Evolutionary conservation across 148 eudicot species (phyloP), one percentile per base, ranked within the genome.

Genomic region (Heliosperma pusillum): DNA sequence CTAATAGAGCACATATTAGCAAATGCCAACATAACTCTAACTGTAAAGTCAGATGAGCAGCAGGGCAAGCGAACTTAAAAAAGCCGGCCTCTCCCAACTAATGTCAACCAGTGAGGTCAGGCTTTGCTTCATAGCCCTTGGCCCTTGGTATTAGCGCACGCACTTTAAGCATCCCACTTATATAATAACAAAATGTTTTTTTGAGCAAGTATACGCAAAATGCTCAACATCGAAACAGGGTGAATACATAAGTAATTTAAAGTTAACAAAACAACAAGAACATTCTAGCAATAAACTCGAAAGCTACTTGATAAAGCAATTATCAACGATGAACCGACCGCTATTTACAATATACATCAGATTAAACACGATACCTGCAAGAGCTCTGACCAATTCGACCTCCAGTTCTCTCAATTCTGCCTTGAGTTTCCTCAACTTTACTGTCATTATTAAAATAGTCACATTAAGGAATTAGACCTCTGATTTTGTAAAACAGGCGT

Each of bases 351-450:
- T 0, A 58, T 17, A 59, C 47, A 6, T 25, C 8, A 4, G 29
- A 45, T 57, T 19, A 69, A 21, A 53, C 76, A 40, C 59, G n/a
- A 26, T 86, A 93, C 98, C 95, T 83, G 97, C 80, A 69, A 94
- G 83, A 62, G 89, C 88, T 78, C 86, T 88, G 77, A 91, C 93
- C 78, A 91, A 76, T 66, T 86, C 84, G 81, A 86, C 98, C 79
- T 91, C 96, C 27, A 81, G 84, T 60, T 85, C 88, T 75, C 93
- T 83, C 70, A 91, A 74, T 81, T 89, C 89, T 44, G 87, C 84
- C 83, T 93, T 93, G 66, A 93, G 86, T 83, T 86, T 78, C 60
- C 88, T 88, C 65, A 91, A 68, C 71, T 85, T 87, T 6, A 33
- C 98, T 94, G 80, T 72, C 77, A 70, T 44, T 57, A n/a, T n/a